Evolutionary conservation across 768 basidiomycete genomes (phyloP).

Genomic region (Russula virescens): DNA sequence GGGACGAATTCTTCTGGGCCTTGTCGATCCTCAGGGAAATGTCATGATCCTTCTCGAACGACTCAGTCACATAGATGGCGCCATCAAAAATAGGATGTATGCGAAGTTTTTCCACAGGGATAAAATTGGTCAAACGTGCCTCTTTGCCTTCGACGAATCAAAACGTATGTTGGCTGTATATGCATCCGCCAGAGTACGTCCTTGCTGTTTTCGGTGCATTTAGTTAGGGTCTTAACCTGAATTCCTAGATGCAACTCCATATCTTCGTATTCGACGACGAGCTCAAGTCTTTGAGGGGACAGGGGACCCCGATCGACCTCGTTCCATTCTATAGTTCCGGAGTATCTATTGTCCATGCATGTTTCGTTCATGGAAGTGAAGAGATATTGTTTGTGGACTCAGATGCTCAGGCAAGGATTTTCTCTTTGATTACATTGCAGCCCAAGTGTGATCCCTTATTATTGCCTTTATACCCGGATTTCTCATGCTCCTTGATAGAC

Average conservation of each 20-base stretch:
- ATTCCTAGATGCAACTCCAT: slow-evolving; percentile 34
- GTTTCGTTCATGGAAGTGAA: slow-evolving; percentile 47
- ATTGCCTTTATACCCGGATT: background rate
- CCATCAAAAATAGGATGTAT: background rate
- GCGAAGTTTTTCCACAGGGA: slow-evolving; percentile 35
- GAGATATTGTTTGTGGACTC: slow-evolving; percentile 50
- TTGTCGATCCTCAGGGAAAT: slow-evolving; percentile 11
- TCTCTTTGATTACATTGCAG: slow-evolving; percentile 47
- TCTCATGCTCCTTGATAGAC: slow-evolving; percentile 30
- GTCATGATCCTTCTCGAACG: slow-evolving; percentile 18
- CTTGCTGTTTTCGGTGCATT: background rate
- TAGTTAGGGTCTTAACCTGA: background rate
- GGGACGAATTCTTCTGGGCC: slow-evolving; percentile 15
- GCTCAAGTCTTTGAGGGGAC: slow-evolving; percentile 37
- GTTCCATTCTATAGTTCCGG: slow-evolving; percentile 37
- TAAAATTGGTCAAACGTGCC: slow-evolving; percentile 42
- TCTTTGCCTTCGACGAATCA: slow-evolving; percentile 49
- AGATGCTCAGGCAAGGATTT: slow-evolving; percentile 40
- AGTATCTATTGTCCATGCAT: slow-evolving; percentile 32
- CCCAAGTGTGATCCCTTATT: slow-evolving; percentile 37
- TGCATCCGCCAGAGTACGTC: slow-evolving; percentile 37
- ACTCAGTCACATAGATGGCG: background rate
- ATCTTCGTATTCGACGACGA: slow-evolving; percentile 45
- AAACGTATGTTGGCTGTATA: slow-evolving; percentile 48
- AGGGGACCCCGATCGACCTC: slow-evolving; percentile 40